A percentile compares a stretch with the other conserved stretches of the same genome.
These are phyloP conservation scores for Colletotrichum sp. DNA, from an alignment of 2,329 filamentous ascomycete genomes.

Conservation along the genomic window DNA sequence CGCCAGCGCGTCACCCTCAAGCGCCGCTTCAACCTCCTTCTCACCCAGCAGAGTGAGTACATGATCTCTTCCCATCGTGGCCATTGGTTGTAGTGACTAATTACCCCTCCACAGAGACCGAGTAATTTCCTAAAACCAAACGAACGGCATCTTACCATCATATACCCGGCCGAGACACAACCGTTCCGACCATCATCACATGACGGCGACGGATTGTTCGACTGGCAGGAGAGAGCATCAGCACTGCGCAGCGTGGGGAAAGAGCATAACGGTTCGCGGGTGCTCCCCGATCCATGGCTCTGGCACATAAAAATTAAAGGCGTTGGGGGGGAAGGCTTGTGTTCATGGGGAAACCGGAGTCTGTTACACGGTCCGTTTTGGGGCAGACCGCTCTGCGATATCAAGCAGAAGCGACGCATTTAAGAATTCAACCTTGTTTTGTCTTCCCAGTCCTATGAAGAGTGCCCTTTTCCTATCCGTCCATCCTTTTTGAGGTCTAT, in stretches of 20 bases:
- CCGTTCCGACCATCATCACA: background rate
- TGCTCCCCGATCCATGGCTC: background rate
- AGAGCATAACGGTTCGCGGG: background rate
- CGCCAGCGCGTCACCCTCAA: conserved; percentile 94
- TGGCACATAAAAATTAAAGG: conserved; percentile 7
- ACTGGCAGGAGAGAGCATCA: background rate
- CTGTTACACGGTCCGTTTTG: conserved; percentile 5
- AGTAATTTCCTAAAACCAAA: background rate
- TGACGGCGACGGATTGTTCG: background rate
- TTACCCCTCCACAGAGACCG: background rate
- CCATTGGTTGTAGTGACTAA: background rate
- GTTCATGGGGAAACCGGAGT: conserved; percentile 10
- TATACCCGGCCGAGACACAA: background rate
- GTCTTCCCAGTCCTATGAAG: conserved; percentile 1
- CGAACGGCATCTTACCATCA: background rate
- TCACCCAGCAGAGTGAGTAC: conserved; percentile 75
- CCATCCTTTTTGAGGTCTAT: conserved; percentile 5
- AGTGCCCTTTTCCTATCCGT: background rate
- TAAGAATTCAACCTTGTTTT: conserved; percentile 2
- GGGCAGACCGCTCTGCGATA: conserved; percentile 3
- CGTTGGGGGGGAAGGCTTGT: conserved; percentile 17
- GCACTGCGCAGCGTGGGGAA: background rate
- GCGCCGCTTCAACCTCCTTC: conserved; percentile 86
- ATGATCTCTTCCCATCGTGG: background rate
- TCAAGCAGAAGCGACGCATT: background rate